Conservation (phyloP, 306 rosid species). For the Biancaea sappan region DNA sequence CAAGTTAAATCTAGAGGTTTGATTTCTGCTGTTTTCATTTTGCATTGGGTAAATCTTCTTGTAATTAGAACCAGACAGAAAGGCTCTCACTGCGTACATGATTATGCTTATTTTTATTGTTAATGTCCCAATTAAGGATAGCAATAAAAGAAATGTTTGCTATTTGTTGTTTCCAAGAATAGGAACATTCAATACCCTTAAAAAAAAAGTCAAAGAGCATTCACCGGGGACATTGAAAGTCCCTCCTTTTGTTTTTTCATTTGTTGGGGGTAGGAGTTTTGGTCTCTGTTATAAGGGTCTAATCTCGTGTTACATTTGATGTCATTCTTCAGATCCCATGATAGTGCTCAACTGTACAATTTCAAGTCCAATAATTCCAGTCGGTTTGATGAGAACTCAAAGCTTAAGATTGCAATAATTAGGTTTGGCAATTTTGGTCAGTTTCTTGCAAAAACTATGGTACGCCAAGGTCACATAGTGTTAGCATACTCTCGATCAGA, state of each 20-base stretch:
- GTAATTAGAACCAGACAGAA: constrained; percentile 4
- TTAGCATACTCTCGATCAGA: no score
- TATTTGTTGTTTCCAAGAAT: background rate
- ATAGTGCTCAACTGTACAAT: constrained; percentile 21
- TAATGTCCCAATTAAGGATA: no score
- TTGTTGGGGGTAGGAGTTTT: background rate
- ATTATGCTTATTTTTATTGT: background rate
- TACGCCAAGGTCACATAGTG: no score
- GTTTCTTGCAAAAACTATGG: no score
- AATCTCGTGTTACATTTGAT: constrained; percentile 22
- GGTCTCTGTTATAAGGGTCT: constrained; percentile 13
- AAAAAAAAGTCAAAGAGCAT: background rate
- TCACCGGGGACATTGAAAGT: background rate
- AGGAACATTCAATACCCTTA: background rate
- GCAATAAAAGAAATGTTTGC: background rate
- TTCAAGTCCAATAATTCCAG: constrained; percentile 27
- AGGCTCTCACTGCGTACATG: constrained; percentile 10
- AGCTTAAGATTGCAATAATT: constrained; percentile 76
- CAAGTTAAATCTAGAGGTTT: constrained; percentile 8
- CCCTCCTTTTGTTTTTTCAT: background rate
- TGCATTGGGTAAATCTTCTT: no score
- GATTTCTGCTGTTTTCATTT: constrained; percentile 23
- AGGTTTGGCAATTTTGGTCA: no score
- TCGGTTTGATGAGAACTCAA: constrained; percentile 40
- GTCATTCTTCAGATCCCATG: constrained; percentile 43